Evolutionary conservation across 2,329 filamentous ascomycete genomes (phyloP).

Genomic region (Monilinia laxa): DNA sequence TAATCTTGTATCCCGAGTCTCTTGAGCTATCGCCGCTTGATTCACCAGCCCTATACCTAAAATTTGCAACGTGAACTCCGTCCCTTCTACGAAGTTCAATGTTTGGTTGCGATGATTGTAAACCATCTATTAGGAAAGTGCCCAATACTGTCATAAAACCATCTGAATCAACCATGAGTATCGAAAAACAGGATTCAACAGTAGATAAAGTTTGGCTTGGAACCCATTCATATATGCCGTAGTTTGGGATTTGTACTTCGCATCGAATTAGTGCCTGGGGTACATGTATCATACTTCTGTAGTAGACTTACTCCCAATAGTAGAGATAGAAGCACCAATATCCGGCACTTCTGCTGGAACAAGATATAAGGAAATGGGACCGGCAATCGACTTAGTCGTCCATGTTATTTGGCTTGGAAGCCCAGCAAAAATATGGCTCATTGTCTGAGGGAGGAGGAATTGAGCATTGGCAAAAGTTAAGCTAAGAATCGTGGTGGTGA

Average conservation of each 20-base stretch:
- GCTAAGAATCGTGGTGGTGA: not conserved
- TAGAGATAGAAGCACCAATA: not conserved
- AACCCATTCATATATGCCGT: conserved; percentile 5
- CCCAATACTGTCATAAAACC: not conserved
- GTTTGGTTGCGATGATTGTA: not conserved
- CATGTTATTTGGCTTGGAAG: not conserved
- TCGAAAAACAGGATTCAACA: not conserved
- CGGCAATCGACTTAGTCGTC: not conserved
- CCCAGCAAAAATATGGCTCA: not conserved
- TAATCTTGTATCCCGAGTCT: not conserved
- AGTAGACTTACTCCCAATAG: not conserved
- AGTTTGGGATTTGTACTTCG: conserved; percentile 9
- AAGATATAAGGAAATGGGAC: conserved; percentile 17
- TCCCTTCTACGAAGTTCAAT: not conserved
- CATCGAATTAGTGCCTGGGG: not conserved
- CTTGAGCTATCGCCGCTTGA: not conserved
- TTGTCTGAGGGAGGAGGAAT: not conserved
- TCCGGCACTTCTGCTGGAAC: conserved; percentile 9
- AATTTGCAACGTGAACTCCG: not conserved
- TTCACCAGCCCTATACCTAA: not conserved
- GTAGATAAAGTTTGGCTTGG: not conserved
- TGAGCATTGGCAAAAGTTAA: not conserved
- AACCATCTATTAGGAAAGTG: not conserved
- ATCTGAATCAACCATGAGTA: conserved; percentile 8
- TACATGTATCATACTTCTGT: not conserved